phyloP scores from a whole-genome alignment of 306 rosid genomes.

The Quercus robur region DNA sequence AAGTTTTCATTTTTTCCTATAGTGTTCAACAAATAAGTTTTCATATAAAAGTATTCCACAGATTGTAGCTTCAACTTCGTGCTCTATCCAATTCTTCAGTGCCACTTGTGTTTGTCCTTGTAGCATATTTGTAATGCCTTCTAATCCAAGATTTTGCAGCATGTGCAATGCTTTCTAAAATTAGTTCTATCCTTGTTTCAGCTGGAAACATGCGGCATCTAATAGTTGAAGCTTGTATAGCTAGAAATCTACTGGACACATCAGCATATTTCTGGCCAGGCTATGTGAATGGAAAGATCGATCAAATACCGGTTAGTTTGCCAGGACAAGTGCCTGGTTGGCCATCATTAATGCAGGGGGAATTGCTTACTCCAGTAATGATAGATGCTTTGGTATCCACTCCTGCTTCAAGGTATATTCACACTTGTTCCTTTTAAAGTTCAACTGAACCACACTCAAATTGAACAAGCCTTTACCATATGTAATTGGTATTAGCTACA shows the following conservation, averaged over 20 bases:
- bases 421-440: neutral
- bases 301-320: constrained; percentile 68
- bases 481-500: neutral
- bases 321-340: constrained; percentile 76
- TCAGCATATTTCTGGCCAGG: constrained; percentile 95
- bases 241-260: constrained; percentile 82
- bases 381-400: constrained; percentile 67
- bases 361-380: constrained; percentile 60
- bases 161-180: neutral
- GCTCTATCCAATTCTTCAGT: neutral
- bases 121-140: neutral
- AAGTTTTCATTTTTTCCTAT: neutral
- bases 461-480: neutral
- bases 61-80: neutral
- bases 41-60: neutral
- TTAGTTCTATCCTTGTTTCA: constrained; percentile 31
- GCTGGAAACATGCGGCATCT: constrained; percentile 97
- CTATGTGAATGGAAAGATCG: constrained; percentile 65
- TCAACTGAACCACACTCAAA: neutral
- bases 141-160: neutral
- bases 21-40: neutral
- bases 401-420: constrained; percentile 89
- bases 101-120: neutral
- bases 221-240: constrained; percentile 94
- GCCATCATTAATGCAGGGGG: constrained; percentile 88